Base-by-base conservation (phyloP, 2,329 filamentous ascomycete genomes). In the Arthroderma uncinatum region DNA sequence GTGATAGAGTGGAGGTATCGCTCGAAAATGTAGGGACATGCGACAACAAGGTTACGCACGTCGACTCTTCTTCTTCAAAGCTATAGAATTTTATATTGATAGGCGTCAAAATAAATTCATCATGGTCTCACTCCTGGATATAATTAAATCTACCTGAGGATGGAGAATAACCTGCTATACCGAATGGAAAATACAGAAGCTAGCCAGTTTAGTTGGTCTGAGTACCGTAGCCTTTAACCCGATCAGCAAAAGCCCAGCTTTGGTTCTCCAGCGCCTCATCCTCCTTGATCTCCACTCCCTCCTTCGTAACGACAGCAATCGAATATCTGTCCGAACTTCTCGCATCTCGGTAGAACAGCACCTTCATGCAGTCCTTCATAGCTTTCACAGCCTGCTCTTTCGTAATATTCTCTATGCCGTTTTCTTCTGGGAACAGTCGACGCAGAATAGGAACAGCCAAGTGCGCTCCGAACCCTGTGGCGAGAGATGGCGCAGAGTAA, bases 171-270 rank as follows among this genome's bases (percentile, higher is more conserved):
- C 34, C n/a, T 37, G 33, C 10, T 1, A 37, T 12, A 54, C 23
- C 19, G 34, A 2, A 23, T 16, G 5, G 48, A 34, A 53, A 53
- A 16, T 4, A 23, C 23, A 37, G 39, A 36, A 16, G 12, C 21
- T 34, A 19, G 25, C 16, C n/a, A 33, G 36, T 16, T 42, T 71
- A 81, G 64, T 76, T 74, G 59, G 76, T 74, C 79, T 97, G 91
- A 25, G 91, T 94, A 60, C 93, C 93, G 71, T 98, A 98, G 47
- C 93, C 93, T 73, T 83, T 86, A 73, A 98, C 96, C 65, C 85
- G 82, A 71, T 97, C 92, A 23, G 93, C 93, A 77, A 98, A 98
- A 54, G 88, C 90, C 93, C 92, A 97, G 81, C 90, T 96, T 81
- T 97, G 92, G 66, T 85, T 81, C 79, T 97, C 91, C 63, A 98